Evolutionary conservation across 768 basidiomycete species (phyloP), one percentile per base, ranked within the genome.

Genomic region (Trametes maxima): DNA sequence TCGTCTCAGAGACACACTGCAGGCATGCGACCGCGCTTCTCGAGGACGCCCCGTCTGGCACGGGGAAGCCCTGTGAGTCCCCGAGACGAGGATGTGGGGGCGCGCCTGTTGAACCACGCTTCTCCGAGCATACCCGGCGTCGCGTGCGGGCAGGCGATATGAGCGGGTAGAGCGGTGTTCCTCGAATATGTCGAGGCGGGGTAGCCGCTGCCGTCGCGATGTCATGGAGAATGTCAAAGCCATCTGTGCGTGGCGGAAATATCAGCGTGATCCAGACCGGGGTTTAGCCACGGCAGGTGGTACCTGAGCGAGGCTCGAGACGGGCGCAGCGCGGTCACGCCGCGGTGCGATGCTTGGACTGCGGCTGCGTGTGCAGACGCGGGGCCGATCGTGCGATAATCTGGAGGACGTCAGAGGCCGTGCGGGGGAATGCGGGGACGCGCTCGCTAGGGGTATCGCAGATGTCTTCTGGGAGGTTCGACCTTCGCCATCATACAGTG

Each of bases 1-100:
- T 39, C 53, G 60, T 61, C 54, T 55, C 52, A 49, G 53, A 60
- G 52, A 40, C 59, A 54, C 59, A 48, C 54, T 46, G 53, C 60
- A 42, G 28, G 52, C 58, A 59, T 52, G 50, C 36, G 56, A 57
- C 28, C 56, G 56, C 24, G 47, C 17, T 46, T 17, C 45, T 24
- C 33, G 12, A 45, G 33, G 54, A 35, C 45, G 33, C 16, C 5
- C 28, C 28, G 28, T 33, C 28, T 33, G 28, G 28, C 28, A 33
- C 28, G 28, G 28, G 28, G 28, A 33, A 33, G 28, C 28, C 28
- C 28, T 33, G 28, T 3, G 28, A 33, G 28, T 33, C 28, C 28
- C 28, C 28, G 28, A 33, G 28, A 33, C 28, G 28, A 33, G 8
- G 28, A 33, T 33, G 28, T 33, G 28, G 28, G 28, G 28, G 28